These are phyloP conservation scores for Cicer cuneatum DNA, from an alignment of 306 rosid species.

Conservation along the genomic window DNA sequence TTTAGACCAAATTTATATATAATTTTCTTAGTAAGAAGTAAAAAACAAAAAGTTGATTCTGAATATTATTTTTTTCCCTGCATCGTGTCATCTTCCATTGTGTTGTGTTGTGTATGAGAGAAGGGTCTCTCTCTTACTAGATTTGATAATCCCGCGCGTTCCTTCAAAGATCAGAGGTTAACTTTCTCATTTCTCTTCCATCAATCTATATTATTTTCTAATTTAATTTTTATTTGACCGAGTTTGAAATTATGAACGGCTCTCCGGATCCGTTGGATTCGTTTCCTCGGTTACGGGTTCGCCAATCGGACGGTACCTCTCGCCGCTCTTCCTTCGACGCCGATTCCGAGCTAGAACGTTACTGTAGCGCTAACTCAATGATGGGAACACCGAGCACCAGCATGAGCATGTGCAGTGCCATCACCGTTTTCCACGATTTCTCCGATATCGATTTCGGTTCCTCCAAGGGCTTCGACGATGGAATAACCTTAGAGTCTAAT, in stretches of 20 bases:
- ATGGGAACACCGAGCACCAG: constrained; percentile 77
- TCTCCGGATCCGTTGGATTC: constrained; percentile 59
- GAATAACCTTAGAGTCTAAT: constrained; percentile 41
- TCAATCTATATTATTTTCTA: not conserved
- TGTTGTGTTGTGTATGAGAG: not conserved
- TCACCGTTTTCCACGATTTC: constrained; percentile 73
- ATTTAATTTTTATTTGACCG: constrained; percentile 20
- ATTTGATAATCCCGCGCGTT: constrained; percentile 17
- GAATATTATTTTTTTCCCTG: not conserved
- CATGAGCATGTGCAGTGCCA: constrained; percentile 61
- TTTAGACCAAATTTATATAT: not conserved
- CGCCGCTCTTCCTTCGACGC: constrained; percentile 73
- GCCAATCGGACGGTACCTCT: constrained; percentile 55
- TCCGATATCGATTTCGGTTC: constrained; percentile 64
- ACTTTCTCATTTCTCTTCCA: not conserved
- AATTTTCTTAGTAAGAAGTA: not conserved
- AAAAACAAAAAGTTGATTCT: constrained; percentile 5
- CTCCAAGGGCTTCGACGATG: constrained; percentile 52
- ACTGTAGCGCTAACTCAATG: constrained; percentile 83
- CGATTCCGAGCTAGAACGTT: constrained; percentile 88
- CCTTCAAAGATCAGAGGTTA: constrained; percentile 6
- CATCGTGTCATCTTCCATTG: constrained; percentile 20
- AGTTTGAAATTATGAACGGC: constrained; percentile 50
- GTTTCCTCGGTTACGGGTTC: constrained; percentile 47
- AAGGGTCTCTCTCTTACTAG: constrained; percentile 13